Conservation (phyloP, 805 yeast species). For the Metschnikowia kunwiensis region DNA sequence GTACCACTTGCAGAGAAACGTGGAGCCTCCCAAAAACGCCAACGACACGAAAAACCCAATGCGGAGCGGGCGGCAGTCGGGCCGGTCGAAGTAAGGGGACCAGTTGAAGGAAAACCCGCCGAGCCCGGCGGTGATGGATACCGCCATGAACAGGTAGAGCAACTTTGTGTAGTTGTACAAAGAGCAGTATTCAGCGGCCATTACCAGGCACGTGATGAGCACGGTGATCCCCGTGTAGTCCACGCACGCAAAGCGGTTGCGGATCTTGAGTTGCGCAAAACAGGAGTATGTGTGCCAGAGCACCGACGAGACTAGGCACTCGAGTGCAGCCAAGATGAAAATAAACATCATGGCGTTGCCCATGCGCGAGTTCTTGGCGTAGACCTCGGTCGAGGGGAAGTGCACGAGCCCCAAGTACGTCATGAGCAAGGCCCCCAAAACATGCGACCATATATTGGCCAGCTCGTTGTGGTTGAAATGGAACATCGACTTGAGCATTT, state of each 20-base stretch:
- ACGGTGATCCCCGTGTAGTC: slow-evolving; percentile 95
- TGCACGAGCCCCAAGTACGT: slow-evolving; percentile 54
- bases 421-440: slow-evolving; percentile 62
- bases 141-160: slow-evolving; percentile 46
- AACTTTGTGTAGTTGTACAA: slow-evolving; percentile 60
- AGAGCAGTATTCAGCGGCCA: slow-evolving; percentile 80
- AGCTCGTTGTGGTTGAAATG: slow-evolving; percentile 77
- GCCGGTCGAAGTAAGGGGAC: slow-evolving; percentile 88
- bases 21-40: slow-evolving; percentile 69
- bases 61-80: slow-evolving; percentile 76
- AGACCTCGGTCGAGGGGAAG: slow-evolving; percentile 61
- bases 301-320: slow-evolving; percentile 75
- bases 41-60: slow-evolving; percentile 77
- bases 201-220: slow-evolving; percentile 81
- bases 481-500: slow-evolving; percentile 60
- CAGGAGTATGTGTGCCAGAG: slow-evolving; percentile 92
- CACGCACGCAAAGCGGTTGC: slow-evolving; percentile 83
- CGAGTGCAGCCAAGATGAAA: slow-evolving; percentile 68
- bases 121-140: slow-evolving; percentile 65
- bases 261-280: slow-evolving; percentile 57
- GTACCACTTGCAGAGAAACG: slow-evolving; percentile 54
- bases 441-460: slow-evolving; percentile 90
- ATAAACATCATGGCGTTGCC: slow-evolving; percentile 53
- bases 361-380: slow-evolving; percentile 37
- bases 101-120: slow-evolving; percentile 80